Percentiles rank a stretch among this genome's conserved stretches.
These are phyloP conservation scores for Gaertneriomyces sp. DNA, from an alignment of 192 early-diverging fungal species.

Conservation along the genomic window DNA sequence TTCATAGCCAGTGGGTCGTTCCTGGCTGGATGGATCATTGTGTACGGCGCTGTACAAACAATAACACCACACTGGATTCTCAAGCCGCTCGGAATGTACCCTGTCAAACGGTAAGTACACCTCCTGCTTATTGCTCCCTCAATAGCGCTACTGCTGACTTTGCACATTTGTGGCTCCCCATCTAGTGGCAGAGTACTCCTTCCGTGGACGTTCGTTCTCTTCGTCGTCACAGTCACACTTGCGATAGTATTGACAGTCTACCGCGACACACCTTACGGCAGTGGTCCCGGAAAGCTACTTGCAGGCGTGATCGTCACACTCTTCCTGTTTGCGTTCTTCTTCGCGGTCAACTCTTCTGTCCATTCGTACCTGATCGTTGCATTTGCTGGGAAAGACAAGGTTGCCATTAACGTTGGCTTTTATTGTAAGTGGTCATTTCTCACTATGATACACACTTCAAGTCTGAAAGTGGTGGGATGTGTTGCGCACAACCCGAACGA, in stretches of 20 bases:
- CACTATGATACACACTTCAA: no score
- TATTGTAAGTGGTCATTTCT: slow-evolving; percentile 3
- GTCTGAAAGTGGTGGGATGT: no score
- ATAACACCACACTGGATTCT: slow-evolving; percentile 36
- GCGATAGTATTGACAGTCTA: slow-evolving; percentile 13
- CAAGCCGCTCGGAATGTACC: slow-evolving; percentile 22
- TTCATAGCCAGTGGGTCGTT: slow-evolving; percentile 34
- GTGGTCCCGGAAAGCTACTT: not conserved
- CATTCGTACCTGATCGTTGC: slow-evolving; percentile 41
- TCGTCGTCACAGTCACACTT: slow-evolving; percentile 14
- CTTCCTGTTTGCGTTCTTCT: slow-evolving; percentile 29
- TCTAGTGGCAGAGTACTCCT: slow-evolving; percentile 18
- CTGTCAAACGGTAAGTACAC: slow-evolving; percentile 12
- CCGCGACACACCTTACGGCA: not conserved
- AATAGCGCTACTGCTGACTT: not conserved
- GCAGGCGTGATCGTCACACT: slow-evolving; percentile 11
- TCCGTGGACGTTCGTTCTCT: slow-evolving; percentile 27
- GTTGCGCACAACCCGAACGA: no score
- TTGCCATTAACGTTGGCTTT: slow-evolving; percentile 37
- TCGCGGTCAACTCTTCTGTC: slow-evolving; percentile 35
- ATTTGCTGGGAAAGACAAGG: slow-evolving; percentile 36
- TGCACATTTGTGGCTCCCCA: not conserved
- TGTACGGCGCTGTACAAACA: slow-evolving; percentile 45
- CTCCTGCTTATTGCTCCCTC: not conserved
- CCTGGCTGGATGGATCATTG: slow-evolving; percentile 44